These are phyloP conservation scores for Cadophora sp. DNA, from an alignment of 2,329 filamentous ascomycete genomes.

Conservation along the genomic window DNA sequence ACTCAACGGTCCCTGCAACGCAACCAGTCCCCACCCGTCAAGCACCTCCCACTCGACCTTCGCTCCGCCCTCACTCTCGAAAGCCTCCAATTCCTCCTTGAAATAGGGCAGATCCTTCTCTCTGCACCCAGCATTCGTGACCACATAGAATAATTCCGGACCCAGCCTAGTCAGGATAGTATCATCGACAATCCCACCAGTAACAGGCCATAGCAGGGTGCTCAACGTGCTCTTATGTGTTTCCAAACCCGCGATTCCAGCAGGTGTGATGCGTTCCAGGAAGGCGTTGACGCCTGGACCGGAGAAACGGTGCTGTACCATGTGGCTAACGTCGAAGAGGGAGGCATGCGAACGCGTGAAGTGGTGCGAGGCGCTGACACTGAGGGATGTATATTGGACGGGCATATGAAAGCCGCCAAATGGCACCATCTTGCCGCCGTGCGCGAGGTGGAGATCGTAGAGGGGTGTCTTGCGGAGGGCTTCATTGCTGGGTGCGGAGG, in stretches of 20 bases:
- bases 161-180: conserved; percentile 86
- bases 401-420: conserved; percentile 95
- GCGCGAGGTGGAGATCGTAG: conserved; percentile 77
- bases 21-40: conserved; percentile 78
- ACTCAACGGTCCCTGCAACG: conserved; percentile 85
- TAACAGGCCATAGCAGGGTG: conserved; percentile 78
- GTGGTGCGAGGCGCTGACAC: conserved; percentile 83
- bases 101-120: conserved; percentile 88
- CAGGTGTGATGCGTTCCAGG: conserved; percentile 84
- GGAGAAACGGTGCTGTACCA: conserved; percentile 88
- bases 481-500: conserved; percentile 27
- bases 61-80: conserved; percentile 59
- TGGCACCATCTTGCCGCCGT: conserved; percentile 94
- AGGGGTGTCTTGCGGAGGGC: conserved; percentile 71
- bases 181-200: conserved; percentile 94
- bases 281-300: conserved; percentile 83
- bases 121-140: conserved; percentile 92
- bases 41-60: conserved; percentile 74
- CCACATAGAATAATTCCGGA: conserved; percentile 82
- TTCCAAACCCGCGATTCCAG: conserved; percentile 68
- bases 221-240: conserved; percentile 80
- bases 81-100: conserved; percentile 68
- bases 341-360: conserved; percentile 90
- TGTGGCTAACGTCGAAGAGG: conserved; percentile 95
- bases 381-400: conserved; percentile 80